Evolutionary conservation across 768 basidiomycete species (phyloP), one percentile per base, ranked within the genome.

Genomic region (Pleurotus platypus): DNA sequence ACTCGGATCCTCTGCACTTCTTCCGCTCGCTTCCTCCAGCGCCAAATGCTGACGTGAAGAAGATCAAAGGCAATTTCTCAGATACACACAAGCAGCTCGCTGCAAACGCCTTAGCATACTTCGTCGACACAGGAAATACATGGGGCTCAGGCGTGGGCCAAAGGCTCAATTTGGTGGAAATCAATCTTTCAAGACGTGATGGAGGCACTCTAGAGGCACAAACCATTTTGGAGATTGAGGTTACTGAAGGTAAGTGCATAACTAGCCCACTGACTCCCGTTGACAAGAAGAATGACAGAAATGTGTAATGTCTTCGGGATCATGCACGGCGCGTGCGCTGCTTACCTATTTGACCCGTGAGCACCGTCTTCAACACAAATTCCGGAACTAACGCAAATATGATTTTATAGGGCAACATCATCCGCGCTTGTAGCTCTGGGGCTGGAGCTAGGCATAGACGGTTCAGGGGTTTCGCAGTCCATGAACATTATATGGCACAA

Each of bases 281-380:
- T 56, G 50, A 58, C 43, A 40, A 30, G 16, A 18, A 4, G 16
- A 18, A 5, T 24, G 35, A n/a, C 3, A 85, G 84, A 84, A 55
- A 85, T 86, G 84, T 71, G 82, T 59, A 85, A 85, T 49, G 61
- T 71, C 11, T 67, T 66, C 51, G 72, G 77, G 5, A 74, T 69
- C 15, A 56, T 86, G 18, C 84, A 86, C 50, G 84, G 84, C 1
- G 83, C 72, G 3, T 85, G 83, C 61, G 76, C 80, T 5, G 82
- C 79, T 0, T 76, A 83, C 59, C 71, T 86, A 37, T 73, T 85
- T 30, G 83, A 85, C 67, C 72, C 74, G 84, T 80, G 61, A 24
- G 81, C 68, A 1, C 58, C 13, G 39, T 38, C 8, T 45, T 38
- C 16, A n/a, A 16, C 35, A n/a, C 20, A 12, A 49, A 5, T 27